These are phyloP conservation scores for Trichothecium sympodiale DNA, from an alignment of 2,329 filamentous ascomycete genomes.

Conservation along the genomic window DNA sequence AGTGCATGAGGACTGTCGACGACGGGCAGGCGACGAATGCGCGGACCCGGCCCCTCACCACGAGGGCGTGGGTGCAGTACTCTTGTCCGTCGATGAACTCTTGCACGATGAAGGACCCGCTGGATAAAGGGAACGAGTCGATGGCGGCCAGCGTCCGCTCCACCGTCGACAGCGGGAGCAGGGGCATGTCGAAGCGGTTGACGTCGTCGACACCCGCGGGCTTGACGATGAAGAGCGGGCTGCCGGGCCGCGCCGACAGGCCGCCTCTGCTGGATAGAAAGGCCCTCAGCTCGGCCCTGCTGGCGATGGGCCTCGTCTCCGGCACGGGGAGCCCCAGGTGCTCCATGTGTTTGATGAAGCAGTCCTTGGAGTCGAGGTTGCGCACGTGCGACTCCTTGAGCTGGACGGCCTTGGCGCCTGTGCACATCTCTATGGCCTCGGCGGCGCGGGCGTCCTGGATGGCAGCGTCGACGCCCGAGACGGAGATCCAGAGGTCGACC, in stretches of 20 bases:
- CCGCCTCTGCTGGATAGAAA: slow-evolving; percentile 30
- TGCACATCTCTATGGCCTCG: slow-evolving; percentile 46
- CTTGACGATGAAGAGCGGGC: slow-evolving; percentile 52
- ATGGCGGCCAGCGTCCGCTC: slow-evolving; percentile 47
- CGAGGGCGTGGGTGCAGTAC: slow-evolving; percentile 60
- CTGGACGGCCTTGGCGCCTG: slow-evolving; percentile 51
- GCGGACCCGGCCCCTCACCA: slow-evolving; percentile 53
- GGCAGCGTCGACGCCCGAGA: slow-evolving; percentile 55
- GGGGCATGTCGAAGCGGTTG: slow-evolving; percentile 48
- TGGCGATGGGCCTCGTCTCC: slow-evolving; percentile 41
- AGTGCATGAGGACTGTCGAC: slow-evolving; percentile 54
- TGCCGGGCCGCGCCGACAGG: slow-evolving; percentile 11
- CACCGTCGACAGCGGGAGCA: slow-evolving; percentile 45
- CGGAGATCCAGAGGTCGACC: slow-evolving; percentile 63
- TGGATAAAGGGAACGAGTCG: slow-evolving; percentile 25
- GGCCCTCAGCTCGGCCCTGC: slow-evolving; percentile 36
- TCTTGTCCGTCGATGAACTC: slow-evolving; percentile 52
- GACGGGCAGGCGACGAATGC: slow-evolving; percentile 58
- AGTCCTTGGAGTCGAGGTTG: slow-evolving; percentile 52
- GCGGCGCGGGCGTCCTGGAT: slow-evolving; percentile 57
- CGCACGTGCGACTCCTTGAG: slow-evolving; percentile 45
- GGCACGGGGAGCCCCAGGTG: slow-evolving; percentile 43
- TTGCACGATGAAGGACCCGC: slow-evolving; percentile 47
- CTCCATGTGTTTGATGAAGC: slow-evolving; percentile 49
- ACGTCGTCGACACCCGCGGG: slow-evolving; percentile 51